Evolutionary conservation across 148 eudicot genomes (phyloP).

Genomic region (Cornus kousa): DNA sequence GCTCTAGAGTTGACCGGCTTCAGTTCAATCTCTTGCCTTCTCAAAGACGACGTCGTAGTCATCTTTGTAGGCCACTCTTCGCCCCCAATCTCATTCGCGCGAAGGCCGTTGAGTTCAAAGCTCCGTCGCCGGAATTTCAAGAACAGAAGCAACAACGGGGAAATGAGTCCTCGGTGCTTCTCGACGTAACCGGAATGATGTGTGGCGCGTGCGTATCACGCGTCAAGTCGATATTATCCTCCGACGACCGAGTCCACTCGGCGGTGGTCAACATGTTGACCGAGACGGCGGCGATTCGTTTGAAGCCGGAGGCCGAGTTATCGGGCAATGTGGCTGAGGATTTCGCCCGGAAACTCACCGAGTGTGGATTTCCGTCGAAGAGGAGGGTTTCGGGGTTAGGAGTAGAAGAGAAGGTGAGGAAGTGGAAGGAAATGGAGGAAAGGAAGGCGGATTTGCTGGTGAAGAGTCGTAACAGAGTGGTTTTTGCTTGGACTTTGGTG

Average conservation of each 20-base stretch:
- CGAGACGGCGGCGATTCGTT: constrained; percentile 75
- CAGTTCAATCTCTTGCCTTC: constrained; percentile 6
- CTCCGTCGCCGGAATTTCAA: constrained; percentile 11
- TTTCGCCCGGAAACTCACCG: constrained; percentile 63
- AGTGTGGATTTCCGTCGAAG: constrained; percentile 73
- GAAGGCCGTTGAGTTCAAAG: constrained; percentile 39
- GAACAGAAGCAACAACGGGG: not conserved
- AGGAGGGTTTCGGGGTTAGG: constrained; percentile 60
- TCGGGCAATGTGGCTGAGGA: constrained; percentile 47
- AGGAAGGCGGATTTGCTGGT: constrained; percentile 59
- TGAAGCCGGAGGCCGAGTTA: constrained; percentile 34
- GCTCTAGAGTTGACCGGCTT: constrained; percentile 18
- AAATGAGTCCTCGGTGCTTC: constrained; percentile 38
- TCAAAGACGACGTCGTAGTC: constrained; percentile 12
- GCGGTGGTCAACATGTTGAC: constrained; percentile 90
- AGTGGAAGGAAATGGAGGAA: constrained; percentile 68
- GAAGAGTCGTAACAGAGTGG: constrained; percentile 68
- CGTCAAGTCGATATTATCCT: constrained; percentile 54
- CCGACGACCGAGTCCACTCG: constrained; percentile 77
- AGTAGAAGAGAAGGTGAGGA: constrained; percentile 72
- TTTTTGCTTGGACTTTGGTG: constrained; percentile 82
- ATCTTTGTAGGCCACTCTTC: not conserved
- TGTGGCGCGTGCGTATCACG: constrained; percentile 88
- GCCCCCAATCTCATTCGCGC: constrained; percentile 18
- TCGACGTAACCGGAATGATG: constrained; percentile 90